Conservation (phyloP, 2,329 filamentous ascomycete genomes). For the Plenodomus lindquistii region DNA sequence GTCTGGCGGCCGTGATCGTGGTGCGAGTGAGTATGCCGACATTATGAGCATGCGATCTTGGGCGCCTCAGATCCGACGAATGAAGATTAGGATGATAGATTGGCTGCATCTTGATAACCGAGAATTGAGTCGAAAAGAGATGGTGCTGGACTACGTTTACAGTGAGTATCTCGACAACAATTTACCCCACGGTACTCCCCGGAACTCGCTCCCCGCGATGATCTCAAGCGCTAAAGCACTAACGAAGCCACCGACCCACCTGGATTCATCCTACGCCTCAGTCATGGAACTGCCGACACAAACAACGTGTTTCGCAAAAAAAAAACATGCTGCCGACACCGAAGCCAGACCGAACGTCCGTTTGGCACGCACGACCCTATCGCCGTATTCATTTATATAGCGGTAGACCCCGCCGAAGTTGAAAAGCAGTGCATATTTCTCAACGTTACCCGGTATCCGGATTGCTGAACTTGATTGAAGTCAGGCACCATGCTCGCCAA, state of each 20-base stretch:
- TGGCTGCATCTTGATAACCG: constrained; percentile 4
- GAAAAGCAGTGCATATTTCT: constrained; percentile 5
- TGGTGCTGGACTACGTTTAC: constrained; percentile 1
- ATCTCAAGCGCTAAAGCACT: constrained; percentile 6
- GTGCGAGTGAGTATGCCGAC: constrained; percentile 5
- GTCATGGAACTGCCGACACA: constrained; percentile 20
- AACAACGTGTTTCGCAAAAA: constrained; percentile 7
- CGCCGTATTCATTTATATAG: constrained; percentile 8
- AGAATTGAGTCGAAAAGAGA: constrained; percentile 6
- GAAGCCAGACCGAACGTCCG: constrained; percentile 3
- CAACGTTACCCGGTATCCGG: constrained; percentile 11
- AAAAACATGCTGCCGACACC: constrained; percentile 6
- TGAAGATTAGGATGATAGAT: neutral
- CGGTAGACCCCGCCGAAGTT: constrained; percentile 7
- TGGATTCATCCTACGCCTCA: constrained; percentile 10
- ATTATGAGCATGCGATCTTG: neutral
- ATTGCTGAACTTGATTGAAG: constrained; percentile 6
- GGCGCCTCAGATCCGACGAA: neutral
- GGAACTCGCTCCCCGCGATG: constrained; percentile 13
- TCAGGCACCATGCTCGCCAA: constrained; percentile 40
- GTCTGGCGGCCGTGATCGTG: neutral
- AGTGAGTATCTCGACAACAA: constrained; percentile 4
- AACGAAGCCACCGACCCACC: constrained; percentile 16
- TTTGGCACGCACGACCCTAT: constrained; percentile 3
- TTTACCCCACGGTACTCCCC: constrained; percentile 13